These are phyloP conservation scores for Mycena maculata DNA, from an alignment of 768 basidiomycete genomes.

Conservation along the genomic window DNA sequence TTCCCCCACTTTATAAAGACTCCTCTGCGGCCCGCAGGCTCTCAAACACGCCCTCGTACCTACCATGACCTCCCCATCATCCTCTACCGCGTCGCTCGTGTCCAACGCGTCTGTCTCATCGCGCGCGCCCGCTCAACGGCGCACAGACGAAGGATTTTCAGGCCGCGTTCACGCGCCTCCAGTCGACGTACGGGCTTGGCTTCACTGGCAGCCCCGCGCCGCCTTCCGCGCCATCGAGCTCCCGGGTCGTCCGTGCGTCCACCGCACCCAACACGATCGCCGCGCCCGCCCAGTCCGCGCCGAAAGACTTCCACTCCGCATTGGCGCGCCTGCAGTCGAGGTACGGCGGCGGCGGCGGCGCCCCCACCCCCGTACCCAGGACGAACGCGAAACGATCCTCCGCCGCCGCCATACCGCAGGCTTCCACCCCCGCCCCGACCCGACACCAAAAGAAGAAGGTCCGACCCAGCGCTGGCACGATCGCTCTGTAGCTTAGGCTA, in stretches of 20 bases:
- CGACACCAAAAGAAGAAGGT: too few species aligned
- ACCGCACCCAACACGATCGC: not conserved
- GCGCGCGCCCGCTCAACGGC: slow-evolving; percentile 17
- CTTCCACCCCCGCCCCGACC: too few species aligned
- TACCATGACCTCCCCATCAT: slow-evolving; percentile 16
- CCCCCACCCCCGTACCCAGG: slow-evolving; percentile 13
- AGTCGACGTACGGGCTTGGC: slow-evolving; percentile 26
- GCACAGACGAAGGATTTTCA: slow-evolving; percentile 18
- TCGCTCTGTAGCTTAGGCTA: too few species aligned
- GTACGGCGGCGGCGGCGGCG: slow-evolving; percentile 13
- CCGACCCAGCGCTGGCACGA: too few species aligned
- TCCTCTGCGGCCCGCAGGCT: too few species aligned
- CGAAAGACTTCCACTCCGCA: slow-evolving; percentile 22
- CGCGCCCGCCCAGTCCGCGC: not conserved
- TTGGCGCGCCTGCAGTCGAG: slow-evolving; percentile 21
- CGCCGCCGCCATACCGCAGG: too few species aligned
- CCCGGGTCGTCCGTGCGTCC: not conserved
- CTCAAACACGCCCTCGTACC: not conserved
- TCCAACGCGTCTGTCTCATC: slow-evolving; percentile 21
- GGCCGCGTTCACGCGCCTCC: slow-evolving; percentile 23
- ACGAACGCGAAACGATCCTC: too few species aligned
- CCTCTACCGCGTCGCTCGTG: slow-evolving; percentile 22
- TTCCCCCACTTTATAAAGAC: not conserved
- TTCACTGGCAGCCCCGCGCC: slow-evolving; percentile 7
- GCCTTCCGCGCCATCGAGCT: too few species aligned